Percentiles rank a stretch among this genome's conserved stretches.
phyloP scores from a whole-genome alignment of 2,329 filamentous ascomycete genomes.

The Aspergillus pseudoterreus region DNA sequence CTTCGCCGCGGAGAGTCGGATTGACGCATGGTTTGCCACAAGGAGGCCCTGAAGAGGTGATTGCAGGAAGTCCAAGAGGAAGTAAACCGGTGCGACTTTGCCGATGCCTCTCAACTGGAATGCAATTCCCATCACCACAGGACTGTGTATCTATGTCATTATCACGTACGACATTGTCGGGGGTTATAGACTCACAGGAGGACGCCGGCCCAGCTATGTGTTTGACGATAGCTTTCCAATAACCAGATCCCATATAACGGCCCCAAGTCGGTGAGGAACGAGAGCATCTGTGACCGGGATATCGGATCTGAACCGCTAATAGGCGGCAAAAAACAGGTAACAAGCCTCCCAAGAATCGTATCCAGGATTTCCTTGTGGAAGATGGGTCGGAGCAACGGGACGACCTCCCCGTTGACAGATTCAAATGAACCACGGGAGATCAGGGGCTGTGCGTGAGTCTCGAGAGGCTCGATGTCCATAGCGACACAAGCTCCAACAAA shows the following conservation, averaged over 20 bases:
- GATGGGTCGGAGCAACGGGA: neutral
- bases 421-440: neutral
- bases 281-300: conserved; percentile 5
- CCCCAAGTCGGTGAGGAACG: conserved; percentile 7
- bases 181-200: conserved; percentile 1
- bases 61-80: conserved; percentile 1
- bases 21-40: neutral
- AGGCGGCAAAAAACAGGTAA: conserved; percentile 8
- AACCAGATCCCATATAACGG: conserved; percentile 9
- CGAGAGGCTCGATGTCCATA: neutral
- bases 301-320: conserved; percentile 5
- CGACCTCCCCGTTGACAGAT: conserved; percentile 3
- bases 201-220: neutral
- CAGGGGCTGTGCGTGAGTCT: neutral
- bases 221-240: conserved; percentile 9
- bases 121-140: neutral
- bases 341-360: neutral
- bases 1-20: neutral
- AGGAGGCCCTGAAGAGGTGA: conserved; percentile 2
- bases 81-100: conserved; percentile 4
- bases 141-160: neutral
- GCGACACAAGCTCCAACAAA: neutral
- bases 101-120: conserved; percentile 2
- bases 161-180: neutral
- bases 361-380: neutral